phyloP scores from a whole-genome alignment of 305 asterid genomes.

The Lippia alba region DNA sequence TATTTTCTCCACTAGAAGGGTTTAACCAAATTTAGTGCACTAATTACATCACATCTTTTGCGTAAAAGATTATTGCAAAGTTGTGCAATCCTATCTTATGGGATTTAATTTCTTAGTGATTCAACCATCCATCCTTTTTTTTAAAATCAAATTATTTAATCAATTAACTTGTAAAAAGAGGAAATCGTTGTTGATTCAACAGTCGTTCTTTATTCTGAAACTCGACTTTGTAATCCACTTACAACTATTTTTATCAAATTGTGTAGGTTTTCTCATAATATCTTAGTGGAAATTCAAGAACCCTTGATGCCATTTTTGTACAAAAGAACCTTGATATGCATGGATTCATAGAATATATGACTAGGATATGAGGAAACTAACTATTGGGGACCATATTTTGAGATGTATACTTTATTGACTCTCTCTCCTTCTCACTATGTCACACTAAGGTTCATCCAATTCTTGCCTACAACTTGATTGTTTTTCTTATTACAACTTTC shows the following conservation, averaged over 20 bases:
- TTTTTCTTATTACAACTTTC: slow-evolving; percentile 14
- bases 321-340: slow-evolving; percentile 38
- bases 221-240: too few species aligned
- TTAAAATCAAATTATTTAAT: too few species aligned
- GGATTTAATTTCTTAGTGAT: too few species aligned
- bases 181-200: too few species aligned
- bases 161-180: too few species aligned
- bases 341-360: slow-evolving; percentile 39
- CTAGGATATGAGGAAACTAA: slow-evolving; percentile 19
- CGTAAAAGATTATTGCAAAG: too few species aligned
- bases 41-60: neutral
- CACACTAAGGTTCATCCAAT: slow-evolving; percentile 59
- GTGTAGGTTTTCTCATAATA: neutral
- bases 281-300: neutral
- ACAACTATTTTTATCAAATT: neutral
- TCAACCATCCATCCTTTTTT: too few species aligned
- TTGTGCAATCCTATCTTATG: too few species aligned
- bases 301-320: slow-evolving; percentile 25
- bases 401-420: slow-evolving; percentile 50
- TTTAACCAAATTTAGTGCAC: slow-evolving; percentile 14
- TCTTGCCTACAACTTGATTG: slow-evolving; percentile 48
- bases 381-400: slow-evolving; percentile 50
- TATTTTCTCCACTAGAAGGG: neutral
- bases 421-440: slow-evolving; percentile 52
- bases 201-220: too few species aligned